phyloP scores from a whole-genome alignment of 2,329 filamentous ascomycete genomes.

The Aspergillus tanneri region DNA sequence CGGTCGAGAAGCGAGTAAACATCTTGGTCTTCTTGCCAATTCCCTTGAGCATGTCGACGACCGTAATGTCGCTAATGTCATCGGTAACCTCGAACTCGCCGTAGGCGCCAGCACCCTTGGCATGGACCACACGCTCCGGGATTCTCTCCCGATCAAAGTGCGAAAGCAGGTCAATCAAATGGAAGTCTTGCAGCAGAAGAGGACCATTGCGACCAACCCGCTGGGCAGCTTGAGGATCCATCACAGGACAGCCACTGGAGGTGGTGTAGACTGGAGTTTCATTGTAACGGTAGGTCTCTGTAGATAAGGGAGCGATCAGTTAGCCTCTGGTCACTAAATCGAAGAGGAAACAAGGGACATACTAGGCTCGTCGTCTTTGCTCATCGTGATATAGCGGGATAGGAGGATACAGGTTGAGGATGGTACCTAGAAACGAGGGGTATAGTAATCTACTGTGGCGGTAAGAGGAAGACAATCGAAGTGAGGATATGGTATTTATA shows the following conservation, averaged over 20 bases:
- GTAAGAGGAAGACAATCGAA: too few species aligned
- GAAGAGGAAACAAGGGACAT: slow-evolving; percentile 10
- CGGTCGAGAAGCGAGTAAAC: slow-evolving; percentile 70
- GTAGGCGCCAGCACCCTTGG: slow-evolving; percentile 44
- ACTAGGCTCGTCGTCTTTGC: slow-evolving; percentile 39
- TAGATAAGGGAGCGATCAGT: slow-evolving; percentile 8
- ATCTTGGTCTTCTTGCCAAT: slow-evolving; percentile 69
- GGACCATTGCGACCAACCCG: slow-evolving; percentile 58
- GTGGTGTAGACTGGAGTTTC: slow-evolving; percentile 60
- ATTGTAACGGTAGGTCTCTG: slow-evolving; percentile 52
- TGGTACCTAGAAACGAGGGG: neutral
- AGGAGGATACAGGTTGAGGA: neutral
- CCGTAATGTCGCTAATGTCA: slow-evolving; percentile 52
- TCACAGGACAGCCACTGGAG: slow-evolving; percentile 60
- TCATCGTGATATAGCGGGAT: slow-evolving; percentile 29
- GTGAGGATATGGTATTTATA: too few species aligned
- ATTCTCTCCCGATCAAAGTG: slow-evolving; percentile 45
- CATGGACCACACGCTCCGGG: slow-evolving; percentile 45
- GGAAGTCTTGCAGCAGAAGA: slow-evolving; percentile 64
- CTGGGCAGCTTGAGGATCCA: slow-evolving; percentile 54
- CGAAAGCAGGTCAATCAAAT: slow-evolving; percentile 61
- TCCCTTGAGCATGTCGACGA: slow-evolving; percentile 52
- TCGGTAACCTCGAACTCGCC: slow-evolving; percentile 48
- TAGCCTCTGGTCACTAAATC: neutral
- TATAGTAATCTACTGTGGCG: too few species aligned